Percentiles rank a stretch among this genome's conserved stretches.
phyloP scores from a whole-genome alignment of 1,139 yeast genomes.

The Entelexis paramagnoliae region DNA sequence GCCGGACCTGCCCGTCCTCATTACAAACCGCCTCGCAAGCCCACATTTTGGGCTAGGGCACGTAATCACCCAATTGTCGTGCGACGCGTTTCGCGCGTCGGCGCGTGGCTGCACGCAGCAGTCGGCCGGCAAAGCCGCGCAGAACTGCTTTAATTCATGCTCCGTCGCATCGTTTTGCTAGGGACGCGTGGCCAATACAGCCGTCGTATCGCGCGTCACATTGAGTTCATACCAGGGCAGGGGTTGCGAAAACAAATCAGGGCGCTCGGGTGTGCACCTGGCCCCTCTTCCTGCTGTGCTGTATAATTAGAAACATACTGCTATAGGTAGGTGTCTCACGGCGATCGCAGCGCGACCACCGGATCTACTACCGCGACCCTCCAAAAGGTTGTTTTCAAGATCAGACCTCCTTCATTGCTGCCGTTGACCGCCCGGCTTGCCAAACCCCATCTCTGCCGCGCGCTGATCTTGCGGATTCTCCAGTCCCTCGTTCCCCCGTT shows the following conservation, averaged over 20 bases:
- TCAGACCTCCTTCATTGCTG: neutral
- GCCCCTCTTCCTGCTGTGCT: constrained; percentile 3
- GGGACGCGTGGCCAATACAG: too few species aligned
- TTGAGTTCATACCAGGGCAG: neutral
- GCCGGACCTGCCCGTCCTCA: neutral
- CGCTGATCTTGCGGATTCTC: neutral
- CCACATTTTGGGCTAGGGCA: neutral
- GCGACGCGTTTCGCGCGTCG: neutral
- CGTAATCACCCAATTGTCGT: neutral
- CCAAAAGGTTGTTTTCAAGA: neutral
- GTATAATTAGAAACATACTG: constrained; percentile 9
- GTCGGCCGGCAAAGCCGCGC: too few species aligned
- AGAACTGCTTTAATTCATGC: too few species aligned
- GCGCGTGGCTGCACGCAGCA: neutral
- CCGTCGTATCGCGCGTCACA: neutral
- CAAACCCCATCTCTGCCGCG: neutral
- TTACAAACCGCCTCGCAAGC: neutral
- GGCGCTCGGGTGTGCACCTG: constrained; percentile 1
- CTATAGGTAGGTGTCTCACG: constrained; percentile 5
- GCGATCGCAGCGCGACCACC: constrained; percentile 10
- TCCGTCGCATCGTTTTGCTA: too few species aligned
- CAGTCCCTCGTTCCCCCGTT: neutral
- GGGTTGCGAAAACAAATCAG: constrained; percentile 3
- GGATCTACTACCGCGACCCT: neutral
- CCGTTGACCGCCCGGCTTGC: neutral